Conservation (phyloP, 805 yeast genomes). For the Kregervanrija fluxuum region DNA sequence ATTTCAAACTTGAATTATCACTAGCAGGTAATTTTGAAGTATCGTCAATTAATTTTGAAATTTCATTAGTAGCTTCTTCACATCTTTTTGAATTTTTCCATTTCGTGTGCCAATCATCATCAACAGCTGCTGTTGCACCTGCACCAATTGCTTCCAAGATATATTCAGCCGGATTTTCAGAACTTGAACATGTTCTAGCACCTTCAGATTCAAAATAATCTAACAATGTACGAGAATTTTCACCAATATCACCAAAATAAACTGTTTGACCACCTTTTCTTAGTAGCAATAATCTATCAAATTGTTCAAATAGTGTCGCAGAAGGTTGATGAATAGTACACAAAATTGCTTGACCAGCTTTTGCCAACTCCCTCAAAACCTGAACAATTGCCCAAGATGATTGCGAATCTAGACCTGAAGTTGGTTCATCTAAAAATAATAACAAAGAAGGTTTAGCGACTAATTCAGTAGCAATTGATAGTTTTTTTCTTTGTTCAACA, state of each 20-base stretch:
- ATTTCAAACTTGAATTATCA: conserved; percentile 12
- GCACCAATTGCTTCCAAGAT: conserved; percentile 74
- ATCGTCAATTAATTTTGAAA: conserved; percentile 22
- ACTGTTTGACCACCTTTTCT: conserved; percentile 48
- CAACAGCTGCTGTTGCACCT: conserved; percentile 63
- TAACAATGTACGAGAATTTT: conserved; percentile 34
- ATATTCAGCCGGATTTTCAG: conserved; percentile 73
- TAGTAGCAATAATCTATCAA: conserved; percentile 35
- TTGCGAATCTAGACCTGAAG: conserved; percentile 50
- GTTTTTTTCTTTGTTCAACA: conserved; percentile 48
- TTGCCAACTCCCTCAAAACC: conserved; percentile 41
- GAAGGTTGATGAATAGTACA: conserved; percentile 55
- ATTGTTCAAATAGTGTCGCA: conserved; percentile 34
- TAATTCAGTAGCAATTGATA: conserved; percentile 49
- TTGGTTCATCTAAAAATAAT: conserved; percentile 52
- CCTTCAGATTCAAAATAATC: conserved; percentile 46
- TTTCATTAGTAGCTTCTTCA: conserved; percentile 19
- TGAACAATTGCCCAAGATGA: conserved; percentile 54
- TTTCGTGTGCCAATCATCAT: conserved; percentile 54
- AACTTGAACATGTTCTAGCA: conserved; percentile 54
- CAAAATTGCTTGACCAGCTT: conserved; percentile 48
- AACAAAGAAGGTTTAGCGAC: conserved; percentile 49
- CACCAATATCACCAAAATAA: conserved; percentile 48
- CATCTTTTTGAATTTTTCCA: conserved; percentile 41
- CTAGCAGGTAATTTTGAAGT: conserved; percentile 8